Evolutionary conservation across 495 filamentous ascomycete species (phyloP).

Genomic region (Umbilicaria muhlenbergii): DNA sequence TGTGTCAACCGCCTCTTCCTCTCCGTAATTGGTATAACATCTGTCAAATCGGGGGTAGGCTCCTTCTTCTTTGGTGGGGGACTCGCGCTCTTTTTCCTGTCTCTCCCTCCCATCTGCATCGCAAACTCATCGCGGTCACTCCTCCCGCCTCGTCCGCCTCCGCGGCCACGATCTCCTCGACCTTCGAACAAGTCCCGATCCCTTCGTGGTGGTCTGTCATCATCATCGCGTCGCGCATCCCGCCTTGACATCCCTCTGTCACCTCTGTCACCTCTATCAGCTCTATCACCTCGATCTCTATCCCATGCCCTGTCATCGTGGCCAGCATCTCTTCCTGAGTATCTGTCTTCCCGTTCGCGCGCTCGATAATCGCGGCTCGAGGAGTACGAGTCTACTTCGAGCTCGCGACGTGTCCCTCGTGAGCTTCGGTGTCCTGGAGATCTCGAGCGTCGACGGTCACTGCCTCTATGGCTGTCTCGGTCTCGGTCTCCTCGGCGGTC

Average conservation of each 20-base stretch:
- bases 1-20: slow-evolving; percentile 86
- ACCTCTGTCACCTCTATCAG: slow-evolving; percentile 13
- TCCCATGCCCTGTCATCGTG: slow-evolving; percentile 54
- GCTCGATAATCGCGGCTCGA: slow-evolving; percentile 82
- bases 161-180: slow-evolving; percentile 42
- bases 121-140: slow-evolving; percentile 31
- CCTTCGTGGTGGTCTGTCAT: slow-evolving; percentile 41
- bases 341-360: slow-evolving; percentile 79
- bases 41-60: slow-evolving; percentile 87
- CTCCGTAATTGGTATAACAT: slow-evolving; percentile 59
- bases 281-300: slow-evolving; percentile 45
- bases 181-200: slow-evolving; percentile 53
- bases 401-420: slow-evolving; percentile 42
- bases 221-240: slow-evolving; percentile 44
- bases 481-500: slow-evolving; percentile 38
- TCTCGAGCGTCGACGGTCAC: slow-evolving; percentile 55
- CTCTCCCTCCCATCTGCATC: slow-evolving; percentile 33
- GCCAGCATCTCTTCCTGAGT: slow-evolving; percentile 45
- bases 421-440: slow-evolving; percentile 52
- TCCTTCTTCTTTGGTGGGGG: slow-evolving; percentile 82
- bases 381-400: slow-evolving; percentile 76
- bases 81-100: slow-evolving; percentile 60
- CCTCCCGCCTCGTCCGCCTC: slow-evolving; percentile 34
- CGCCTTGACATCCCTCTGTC: slow-evolving; percentile 25
- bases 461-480: slow-evolving; percentile 27